Base-by-base conservation (phyloP, 345 rosid genomes). In the Raphanus sativus region DNA sequence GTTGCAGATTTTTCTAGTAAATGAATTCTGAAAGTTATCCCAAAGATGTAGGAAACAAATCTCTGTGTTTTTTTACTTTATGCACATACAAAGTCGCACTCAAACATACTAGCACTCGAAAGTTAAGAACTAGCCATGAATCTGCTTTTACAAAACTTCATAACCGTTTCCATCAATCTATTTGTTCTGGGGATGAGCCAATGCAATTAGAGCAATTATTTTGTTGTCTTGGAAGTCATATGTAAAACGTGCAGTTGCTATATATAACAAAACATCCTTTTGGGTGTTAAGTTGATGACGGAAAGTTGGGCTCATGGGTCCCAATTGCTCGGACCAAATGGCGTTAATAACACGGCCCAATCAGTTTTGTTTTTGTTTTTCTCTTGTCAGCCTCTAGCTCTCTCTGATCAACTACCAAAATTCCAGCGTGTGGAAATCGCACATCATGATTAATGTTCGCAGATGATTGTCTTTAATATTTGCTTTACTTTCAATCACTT, bases 241-340 rank as follows among this genome's bases (percentile, higher is more conserved):
- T 63, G 70, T 70, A 70, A 70, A 63, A 77, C 70, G 80, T 77
- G 80, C 52, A 75, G 25, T 76, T 76, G 80, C 15, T 69, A 52
- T 63, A 59, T 52, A 10, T 34, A 69, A 54, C 69, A 16, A 70
- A 77, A 32, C 65, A 52, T 26, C 3, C 2, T 68, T 60, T 52
- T 52, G 15, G 80, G 64, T 16, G 56, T 76, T 70, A 8, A 33
- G 9, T 52, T 62, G 36, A 17, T 62, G 33, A 55, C 55, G 70
- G 75, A 45, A 38, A 62, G 70, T 25, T 71, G 75, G 70, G 48
- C 50, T 64, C 24, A 70, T 54, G 62, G 60, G 71, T 58, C 71
- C 62, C 52, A 6, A 30, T 32, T 9, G 3, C 30, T 59, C 3
- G 55, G 29, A 40, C 15, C 52, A 55, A 55, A 70, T 12, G 13